Conservation (phyloP, 768 basidiomycete genomes). For the Lentinula boryana region DNA sequence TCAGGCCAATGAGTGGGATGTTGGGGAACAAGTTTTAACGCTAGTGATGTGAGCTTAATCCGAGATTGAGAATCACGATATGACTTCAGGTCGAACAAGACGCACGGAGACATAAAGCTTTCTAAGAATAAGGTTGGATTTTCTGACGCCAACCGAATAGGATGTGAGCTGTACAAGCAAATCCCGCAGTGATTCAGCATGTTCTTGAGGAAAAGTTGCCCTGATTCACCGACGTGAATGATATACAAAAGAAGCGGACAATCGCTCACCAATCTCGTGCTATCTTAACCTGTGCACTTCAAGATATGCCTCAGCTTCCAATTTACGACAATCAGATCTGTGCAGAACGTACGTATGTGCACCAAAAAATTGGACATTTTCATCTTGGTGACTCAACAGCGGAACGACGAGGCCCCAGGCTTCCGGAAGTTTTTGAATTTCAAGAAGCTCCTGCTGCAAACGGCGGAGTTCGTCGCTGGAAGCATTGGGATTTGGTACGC, state of each 20-base stretch:
- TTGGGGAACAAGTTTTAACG: conserved; percentile 61
- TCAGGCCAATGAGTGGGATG: conserved; percentile 62
- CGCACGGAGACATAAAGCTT: conserved; percentile 85
- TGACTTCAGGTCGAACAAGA: conserved; percentile 6
- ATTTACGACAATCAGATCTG: not conserved
- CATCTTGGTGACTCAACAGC: conserved; percentile 62
- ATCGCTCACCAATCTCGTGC: conserved; percentile 77
- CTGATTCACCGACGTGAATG: conserved; percentile 27
- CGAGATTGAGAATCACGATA: conserved; percentile 2
- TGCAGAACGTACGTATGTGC: conserved; percentile 61
- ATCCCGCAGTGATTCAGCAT: conserved; percentile 53
- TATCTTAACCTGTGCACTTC: conserved; percentile 78
- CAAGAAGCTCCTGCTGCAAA: conserved; percentile 68
- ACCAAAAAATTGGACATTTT: conserved; percentile 90
- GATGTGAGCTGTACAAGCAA: conserved; percentile 67
- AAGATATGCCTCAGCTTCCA: not conserved
- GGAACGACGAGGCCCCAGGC: conserved; percentile 85
- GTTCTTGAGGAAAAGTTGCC: conserved; percentile 67
- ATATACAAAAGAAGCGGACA: not conserved
- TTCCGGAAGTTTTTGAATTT: conserved; percentile 69
- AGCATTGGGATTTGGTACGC: conserved; percentile 38
- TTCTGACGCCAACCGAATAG: conserved; percentile 52
- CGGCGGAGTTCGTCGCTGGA: conserved; percentile 56
- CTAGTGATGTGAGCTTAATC: conserved; percentile 58
- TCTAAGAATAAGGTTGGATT: conserved; percentile 67